Conservation (phyloP, 139 green algal species). For the Closterium sp. region DNA sequence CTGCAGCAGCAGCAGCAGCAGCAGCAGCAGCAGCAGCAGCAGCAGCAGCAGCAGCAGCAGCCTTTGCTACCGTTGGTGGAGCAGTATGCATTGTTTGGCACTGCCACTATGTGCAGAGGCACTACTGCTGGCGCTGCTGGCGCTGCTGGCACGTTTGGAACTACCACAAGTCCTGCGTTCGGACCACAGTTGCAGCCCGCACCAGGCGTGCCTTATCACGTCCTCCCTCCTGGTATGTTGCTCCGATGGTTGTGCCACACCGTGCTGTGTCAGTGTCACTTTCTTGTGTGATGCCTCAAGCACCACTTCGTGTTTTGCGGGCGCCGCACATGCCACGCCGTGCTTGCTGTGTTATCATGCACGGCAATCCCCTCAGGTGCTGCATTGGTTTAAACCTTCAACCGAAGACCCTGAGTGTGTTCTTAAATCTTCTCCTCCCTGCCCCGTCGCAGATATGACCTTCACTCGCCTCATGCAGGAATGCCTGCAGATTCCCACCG, state of each 20-base stretch:
- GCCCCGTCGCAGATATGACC: neutral
- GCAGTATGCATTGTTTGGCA: neutral
- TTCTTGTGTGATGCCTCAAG: too few species aligned
- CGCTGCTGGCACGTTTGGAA: too few species aligned
- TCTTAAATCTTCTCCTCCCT: neutral
- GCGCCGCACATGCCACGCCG: neutral
- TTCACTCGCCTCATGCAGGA: neutral
- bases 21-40: too few species aligned
- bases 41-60: neutral
- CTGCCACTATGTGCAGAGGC: neutral
- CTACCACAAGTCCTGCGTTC: neutral
- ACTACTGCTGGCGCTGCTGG: neutral
- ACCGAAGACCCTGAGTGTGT: too few species aligned
- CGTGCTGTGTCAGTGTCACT: neutral
- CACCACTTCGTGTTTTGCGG: too few species aligned
- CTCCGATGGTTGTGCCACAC: neutral
- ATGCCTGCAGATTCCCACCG: neutral
- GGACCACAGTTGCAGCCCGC: neutral
- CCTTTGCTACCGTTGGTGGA: neutral
- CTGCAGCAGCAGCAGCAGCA: too few species aligned
- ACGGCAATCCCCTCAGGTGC: neutral
- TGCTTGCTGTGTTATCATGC: neutral
- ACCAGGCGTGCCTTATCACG: neutral
- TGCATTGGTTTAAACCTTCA: neutral
- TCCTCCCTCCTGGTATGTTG: neutral